These are phyloP conservation scores for Picea abies DNA, from an alignment of 83 land plant genomes.

Conservation along the genomic window DNA sequence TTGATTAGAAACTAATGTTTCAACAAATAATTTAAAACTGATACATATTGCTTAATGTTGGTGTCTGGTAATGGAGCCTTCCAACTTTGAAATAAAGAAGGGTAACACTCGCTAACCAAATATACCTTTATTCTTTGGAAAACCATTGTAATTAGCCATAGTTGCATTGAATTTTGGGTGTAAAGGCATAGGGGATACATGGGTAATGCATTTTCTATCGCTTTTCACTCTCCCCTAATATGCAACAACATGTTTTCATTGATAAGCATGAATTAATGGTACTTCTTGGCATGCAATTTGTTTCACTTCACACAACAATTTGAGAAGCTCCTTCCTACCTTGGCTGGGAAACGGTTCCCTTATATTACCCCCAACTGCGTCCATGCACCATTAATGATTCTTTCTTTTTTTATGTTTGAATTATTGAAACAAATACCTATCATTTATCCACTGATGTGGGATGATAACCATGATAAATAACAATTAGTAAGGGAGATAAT, in stretches of 20 bases:
- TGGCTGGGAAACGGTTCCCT: conserved; percentile 54
- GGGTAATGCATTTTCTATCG: not conserved
- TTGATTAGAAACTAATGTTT: too few species aligned
- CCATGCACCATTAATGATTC: too few species aligned
- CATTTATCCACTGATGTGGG: too few species aligned
- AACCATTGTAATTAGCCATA: conserved; percentile 20
- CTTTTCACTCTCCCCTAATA: conserved; percentile 38
- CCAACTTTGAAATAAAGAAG: not conserved
- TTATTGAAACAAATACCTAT: too few species aligned
- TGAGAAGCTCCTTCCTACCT: conserved; percentile 60
- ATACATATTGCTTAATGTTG: too few species aligned
- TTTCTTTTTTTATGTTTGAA: too few species aligned
- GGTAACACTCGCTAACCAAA: conserved; percentile 85
- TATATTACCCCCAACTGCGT: conserved; percentile 19
- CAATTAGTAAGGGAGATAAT: too few species aligned
- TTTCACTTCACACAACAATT: conserved; percentile 40
- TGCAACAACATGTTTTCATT: conserved; percentile 81
- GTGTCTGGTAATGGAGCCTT: too few species aligned
- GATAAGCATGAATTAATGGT: conserved; percentile 30
- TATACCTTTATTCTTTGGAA: conserved; percentile 49
- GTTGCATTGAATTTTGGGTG: conserved; percentile 20
- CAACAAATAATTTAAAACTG: too few species aligned
- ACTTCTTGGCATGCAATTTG: conserved; percentile 31
- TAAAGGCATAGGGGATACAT: conserved; percentile 59
- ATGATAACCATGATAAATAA: too few species aligned